These are phyloP conservation scores for Zygotorulaspora danielsina DNA, from an alignment of 805 yeast species.

Conservation along the genomic window DNA sequence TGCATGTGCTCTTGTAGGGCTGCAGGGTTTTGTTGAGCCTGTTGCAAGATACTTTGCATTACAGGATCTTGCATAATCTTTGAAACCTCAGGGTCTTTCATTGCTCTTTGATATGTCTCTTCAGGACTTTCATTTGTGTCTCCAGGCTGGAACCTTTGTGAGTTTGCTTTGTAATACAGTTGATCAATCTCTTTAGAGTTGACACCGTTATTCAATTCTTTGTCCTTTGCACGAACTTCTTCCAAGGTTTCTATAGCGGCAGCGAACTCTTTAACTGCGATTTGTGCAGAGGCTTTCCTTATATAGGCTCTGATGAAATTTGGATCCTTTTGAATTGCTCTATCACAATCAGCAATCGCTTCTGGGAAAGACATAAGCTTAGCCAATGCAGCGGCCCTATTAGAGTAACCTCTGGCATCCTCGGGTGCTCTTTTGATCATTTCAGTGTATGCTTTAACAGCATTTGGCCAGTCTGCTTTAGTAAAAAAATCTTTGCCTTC, in stretches of 20 bases:
- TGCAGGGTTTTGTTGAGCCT: slow-evolving; percentile 92
- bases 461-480: slow-evolving; percentile 93
- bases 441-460: slow-evolving; percentile 91
- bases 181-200: slow-evolving; percentile 75
- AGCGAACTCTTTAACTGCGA: slow-evolving; percentile 83
- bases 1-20: slow-evolving; percentile 97
- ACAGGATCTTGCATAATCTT: slow-evolving; percentile 88
- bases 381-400: slow-evolving; percentile 95
- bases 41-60: slow-evolving; percentile 90
- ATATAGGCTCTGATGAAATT: slow-evolving; percentile 89
- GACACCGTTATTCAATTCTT: slow-evolving; percentile 55
- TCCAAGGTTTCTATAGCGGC: slow-evolving; percentile 77
- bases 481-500: slow-evolving; percentile 86
- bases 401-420: slow-evolving; percentile 94
- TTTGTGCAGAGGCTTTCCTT: slow-evolving; percentile 91
- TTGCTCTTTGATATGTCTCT: slow-evolving; percentile 84
- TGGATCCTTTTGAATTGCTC: slow-evolving; percentile 86
- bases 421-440: slow-evolving; percentile 96
- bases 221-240: slow-evolving; percentile 71
- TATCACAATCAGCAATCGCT: slow-evolving; percentile 86
- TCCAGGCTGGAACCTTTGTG: slow-evolving; percentile 73
- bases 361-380: slow-evolving; percentile 97
- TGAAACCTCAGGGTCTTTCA: slow-evolving; percentile 91
- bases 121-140: slow-evolving; percentile 87
- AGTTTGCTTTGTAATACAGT: slow-evolving; percentile 68